Evolutionary conservation across 2,329 filamentous ascomycete genomes (phyloP).

Genomic region (Verticillium isaacii): DNA sequence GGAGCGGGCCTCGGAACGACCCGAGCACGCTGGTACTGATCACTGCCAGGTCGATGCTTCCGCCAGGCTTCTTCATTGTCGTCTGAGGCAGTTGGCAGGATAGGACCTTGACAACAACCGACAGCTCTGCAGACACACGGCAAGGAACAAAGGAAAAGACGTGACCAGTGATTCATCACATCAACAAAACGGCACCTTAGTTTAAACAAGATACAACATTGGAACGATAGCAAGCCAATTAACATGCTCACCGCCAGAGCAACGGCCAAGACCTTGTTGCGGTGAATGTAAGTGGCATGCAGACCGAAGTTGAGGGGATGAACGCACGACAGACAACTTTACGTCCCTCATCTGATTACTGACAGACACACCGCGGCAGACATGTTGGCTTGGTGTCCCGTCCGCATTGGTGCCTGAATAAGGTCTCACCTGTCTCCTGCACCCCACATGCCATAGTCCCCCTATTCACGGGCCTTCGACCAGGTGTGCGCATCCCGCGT

Average conservation of each 20-base stretch:
- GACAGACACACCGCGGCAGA: background rate
- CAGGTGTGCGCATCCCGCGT: background rate
- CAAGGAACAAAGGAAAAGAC: background rate
- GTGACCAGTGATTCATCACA: background rate
- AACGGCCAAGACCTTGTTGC: background rate
- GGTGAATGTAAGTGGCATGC: background rate
- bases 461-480: background rate
- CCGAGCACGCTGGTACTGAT: background rate
- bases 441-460: background rate
- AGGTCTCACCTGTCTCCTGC: background rate
- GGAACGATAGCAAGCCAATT: background rate
- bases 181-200: background rate
- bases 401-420: constrained; percentile 2
- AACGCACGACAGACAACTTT: background rate
- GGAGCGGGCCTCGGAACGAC: background rate
- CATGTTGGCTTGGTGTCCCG: background rate
- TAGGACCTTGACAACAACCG: background rate
- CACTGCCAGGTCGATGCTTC: background rate
- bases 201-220: background rate
- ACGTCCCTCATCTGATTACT: background rate
- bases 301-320: background rate
- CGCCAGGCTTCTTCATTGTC: background rate
- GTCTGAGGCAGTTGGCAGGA: background rate
- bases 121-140: background rate
- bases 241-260: background rate